phyloP scores from a whole-genome alignment of 139 green algal genomes.

The Coelastrella sp. region DNA sequence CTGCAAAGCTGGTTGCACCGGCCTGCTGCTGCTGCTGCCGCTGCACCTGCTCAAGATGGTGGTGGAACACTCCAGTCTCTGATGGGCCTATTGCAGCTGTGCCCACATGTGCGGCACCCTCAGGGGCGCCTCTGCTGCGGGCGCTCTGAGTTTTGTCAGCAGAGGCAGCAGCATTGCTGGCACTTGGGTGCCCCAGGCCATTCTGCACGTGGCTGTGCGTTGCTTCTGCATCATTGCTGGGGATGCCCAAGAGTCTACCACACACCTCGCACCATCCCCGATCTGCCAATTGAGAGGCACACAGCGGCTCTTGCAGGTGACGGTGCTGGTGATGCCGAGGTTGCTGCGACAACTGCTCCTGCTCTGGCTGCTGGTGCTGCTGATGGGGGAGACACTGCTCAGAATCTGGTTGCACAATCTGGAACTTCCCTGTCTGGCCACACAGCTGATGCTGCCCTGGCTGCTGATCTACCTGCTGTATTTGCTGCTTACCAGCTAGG shows the following conservation, averaged over 20 bases:
- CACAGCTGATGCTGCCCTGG: not conserved
- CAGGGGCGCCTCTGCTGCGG: too few relatives aligned
- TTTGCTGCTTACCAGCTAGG: not conserved
- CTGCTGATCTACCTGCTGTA: not conserved
- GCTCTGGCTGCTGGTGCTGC: not conserved
- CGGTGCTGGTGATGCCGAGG: too few relatives aligned
- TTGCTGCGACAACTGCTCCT: too few relatives aligned
- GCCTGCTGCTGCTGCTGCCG: conserved; percentile 25
- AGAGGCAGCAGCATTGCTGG: too few relatives aligned
- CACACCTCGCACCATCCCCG: too few relatives aligned
- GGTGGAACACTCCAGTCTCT: not conserved
- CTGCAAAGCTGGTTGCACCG: not conserved
- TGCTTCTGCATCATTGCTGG: too few relatives aligned
- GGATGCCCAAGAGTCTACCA: too few relatives aligned
- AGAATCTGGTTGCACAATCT: not conserved
- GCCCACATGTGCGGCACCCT: not conserved
- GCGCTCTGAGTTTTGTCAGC: too few relatives aligned
- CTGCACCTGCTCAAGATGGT: not conserved
- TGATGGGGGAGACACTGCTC: not conserved
- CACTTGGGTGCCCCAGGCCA: too few relatives aligned
- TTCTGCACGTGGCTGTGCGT: too few relatives aligned
- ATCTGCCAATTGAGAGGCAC: too few relatives aligned
- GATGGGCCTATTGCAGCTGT: conserved; percentile 1
- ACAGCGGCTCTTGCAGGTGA: not conserved
- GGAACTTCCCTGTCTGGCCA: not conserved